phyloP scores from a whole-genome alignment of 75 land plant species.

The Cryptomeria japonica region DNA sequence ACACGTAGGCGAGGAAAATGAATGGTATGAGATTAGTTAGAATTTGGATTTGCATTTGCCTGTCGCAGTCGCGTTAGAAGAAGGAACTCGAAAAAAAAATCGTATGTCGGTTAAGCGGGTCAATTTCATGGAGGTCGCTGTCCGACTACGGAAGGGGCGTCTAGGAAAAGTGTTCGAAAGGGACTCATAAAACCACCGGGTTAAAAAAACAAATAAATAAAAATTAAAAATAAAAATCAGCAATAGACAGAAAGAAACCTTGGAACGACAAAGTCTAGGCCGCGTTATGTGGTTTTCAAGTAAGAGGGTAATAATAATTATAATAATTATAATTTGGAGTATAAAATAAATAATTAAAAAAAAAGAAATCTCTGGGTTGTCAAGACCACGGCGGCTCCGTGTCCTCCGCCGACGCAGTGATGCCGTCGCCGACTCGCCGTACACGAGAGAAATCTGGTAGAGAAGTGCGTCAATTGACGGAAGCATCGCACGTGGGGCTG shows the following conservation, averaged over 20 bases:
- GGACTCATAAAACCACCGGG: not conserved
- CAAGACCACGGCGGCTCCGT: conserved; percentile 1
- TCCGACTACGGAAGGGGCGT: not conserved
- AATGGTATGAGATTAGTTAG: no score
- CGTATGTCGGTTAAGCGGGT: not conserved
- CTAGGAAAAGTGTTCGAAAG: not conserved
- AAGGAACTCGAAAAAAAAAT: not conserved
- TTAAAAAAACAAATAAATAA: no score
- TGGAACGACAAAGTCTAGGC: not conserved
- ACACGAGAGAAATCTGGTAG: not conserved
- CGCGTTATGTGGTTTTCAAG: not conserved
- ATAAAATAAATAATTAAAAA: no score
- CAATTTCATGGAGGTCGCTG: not conserved
- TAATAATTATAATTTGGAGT: no score
- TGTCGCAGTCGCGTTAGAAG: not conserved
- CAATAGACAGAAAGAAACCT: no score
- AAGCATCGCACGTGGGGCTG: not conserved
- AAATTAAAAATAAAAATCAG: no score
- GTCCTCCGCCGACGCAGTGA: conserved; percentile 10
- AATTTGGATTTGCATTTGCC: not conserved
- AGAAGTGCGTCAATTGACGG: not conserved
- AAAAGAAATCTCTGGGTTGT: not conserved
- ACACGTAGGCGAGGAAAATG: no score
- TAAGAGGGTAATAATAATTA: not conserved
- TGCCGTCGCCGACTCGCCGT: not conserved